Base-by-base conservation (phyloP, 2,329 filamentous ascomycete genomes). In the Aaosphaeria arxii region DNA sequence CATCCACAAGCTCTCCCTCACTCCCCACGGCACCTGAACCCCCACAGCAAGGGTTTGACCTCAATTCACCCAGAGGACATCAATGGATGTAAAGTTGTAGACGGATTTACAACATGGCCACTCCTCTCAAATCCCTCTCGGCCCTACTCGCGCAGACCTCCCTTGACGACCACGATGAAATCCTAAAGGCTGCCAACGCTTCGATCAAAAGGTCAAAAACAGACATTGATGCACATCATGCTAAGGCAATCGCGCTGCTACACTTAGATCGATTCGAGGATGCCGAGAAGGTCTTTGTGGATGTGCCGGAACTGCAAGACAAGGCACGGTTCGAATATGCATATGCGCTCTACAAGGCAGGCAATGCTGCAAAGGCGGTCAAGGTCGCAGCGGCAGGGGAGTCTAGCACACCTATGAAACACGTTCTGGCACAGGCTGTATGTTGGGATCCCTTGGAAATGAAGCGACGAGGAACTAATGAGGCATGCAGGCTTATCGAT, bases 251-350 rank as follows among this genome's bases (percentile, higher is more conserved):
- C 40, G 88, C 89, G 24, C 79, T 94, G 17, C 77, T 94, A 54
- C 90, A 91, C 67, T 82, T 94, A 58, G 89, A 94, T 70, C 86
- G 88, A 49, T 94, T 87, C 69, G 82, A 88, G 48, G 89, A 94
- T 68, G 88, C 87, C 41, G 74, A 90, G 42, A 82, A 83, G 50
- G 79, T 83, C 47, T 79, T 92, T 50, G 80, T 84, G 50, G 81
- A 84, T 33, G 83, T 77, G 13, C 75, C 80, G 49, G 75, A 73
- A 54, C 72, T 91, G 48, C 81, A 85, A 63, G 74, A 80, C 36
- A 71, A 72, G 48, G 88, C 85, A 56, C 63, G 72, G 11, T 76
- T 91, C 40, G 89, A 91, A 69, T 85, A 85, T 65, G 82, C 87
- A 2, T 95, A 95, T 73, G 86, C 87, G n/a, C 78, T 91, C 17